Percentiles rank a stretch among this genome's conserved stretches.
These are phyloP conservation scores for Caryopteris hybrid DNA, from an alignment of 305 asterid species.

Conservation along the genomic window DNA sequence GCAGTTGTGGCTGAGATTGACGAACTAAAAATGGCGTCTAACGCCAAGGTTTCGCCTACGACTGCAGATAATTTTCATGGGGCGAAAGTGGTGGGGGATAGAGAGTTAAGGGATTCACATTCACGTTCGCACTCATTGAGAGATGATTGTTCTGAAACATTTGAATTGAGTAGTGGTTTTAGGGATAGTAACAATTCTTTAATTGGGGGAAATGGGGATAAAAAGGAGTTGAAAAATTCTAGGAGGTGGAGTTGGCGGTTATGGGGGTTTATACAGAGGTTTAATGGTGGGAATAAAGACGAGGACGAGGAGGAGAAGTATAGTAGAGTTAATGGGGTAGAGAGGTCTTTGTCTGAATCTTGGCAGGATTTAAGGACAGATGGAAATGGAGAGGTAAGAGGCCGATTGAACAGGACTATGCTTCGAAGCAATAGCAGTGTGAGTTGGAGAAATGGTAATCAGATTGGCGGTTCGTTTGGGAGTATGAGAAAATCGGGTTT, in stretches of 20 bases:
- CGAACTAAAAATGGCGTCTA: constrained; percentile 54
- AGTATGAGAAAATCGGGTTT: constrained; percentile 45
- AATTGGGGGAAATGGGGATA: constrained; percentile 53
- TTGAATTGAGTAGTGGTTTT: constrained; percentile 57
- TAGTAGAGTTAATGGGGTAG: constrained; percentile 68
- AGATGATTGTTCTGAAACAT: constrained; percentile 74
- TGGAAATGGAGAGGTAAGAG: constrained; percentile 35
- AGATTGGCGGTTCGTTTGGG: constrained; percentile 53
- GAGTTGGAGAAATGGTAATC: constrained; percentile 68
- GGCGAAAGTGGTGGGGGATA: constrained; percentile 46
- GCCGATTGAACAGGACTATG: constrained; percentile 44
- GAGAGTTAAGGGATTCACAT: too few species aligned
- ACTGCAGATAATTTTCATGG: constrained; percentile 43
- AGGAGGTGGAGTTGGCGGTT: constrained; percentile 84
- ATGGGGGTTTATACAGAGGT: constrained; percentile 69
- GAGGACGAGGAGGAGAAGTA: constrained; percentile 60
- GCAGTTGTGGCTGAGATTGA: constrained; percentile 85
- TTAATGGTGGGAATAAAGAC: constrained; percentile 45
- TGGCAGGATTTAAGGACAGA: constrained; percentile 69
- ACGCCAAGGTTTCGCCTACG: constrained; percentile 61
- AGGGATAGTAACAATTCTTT: constrained; percentile 44
- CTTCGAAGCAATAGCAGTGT: constrained; percentile 79
- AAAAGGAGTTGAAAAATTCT: constrained; percentile 64
- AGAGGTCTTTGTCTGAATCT: constrained; percentile 74
- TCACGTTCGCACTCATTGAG: constrained; percentile 55